These are phyloP conservation scores for Incumbomyces delicatus DNA, from an alignment of 2,329 filamentous ascomycete species.

Conservation along the genomic window DNA sequence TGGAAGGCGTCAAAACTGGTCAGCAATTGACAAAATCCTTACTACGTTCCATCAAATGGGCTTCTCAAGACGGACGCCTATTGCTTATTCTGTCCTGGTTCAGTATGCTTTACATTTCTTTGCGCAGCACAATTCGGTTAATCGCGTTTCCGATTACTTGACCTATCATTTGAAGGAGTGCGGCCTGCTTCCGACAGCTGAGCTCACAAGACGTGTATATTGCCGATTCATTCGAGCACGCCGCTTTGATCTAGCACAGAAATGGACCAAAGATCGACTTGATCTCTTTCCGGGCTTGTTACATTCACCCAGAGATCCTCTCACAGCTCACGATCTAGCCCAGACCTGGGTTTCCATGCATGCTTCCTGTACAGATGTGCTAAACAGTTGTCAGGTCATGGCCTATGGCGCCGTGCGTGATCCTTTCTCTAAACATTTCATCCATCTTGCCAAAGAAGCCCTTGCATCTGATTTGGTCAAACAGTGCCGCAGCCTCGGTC, in stretches of 20 bases:
- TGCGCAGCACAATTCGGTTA: not conserved
- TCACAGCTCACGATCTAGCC: not conserved
- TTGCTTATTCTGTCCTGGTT: conserved; percentile 1
- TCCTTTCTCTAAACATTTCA: not conserved
- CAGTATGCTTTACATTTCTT: not conserved
- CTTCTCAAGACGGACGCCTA: not conserved
- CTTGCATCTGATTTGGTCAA: not conserved
- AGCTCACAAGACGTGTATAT: not conserved
- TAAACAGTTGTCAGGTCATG: not conserved
- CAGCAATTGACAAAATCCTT: not conserved
- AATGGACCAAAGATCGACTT: conserved; percentile 4
- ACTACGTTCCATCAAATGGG: not conserved
- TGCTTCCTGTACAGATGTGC: not conserved
- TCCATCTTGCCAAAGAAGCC: not conserved
- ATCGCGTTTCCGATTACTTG: not conserved
- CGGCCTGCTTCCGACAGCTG: not conserved
- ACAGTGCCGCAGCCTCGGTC: not conserved
- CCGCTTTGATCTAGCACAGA: conserved; percentile 1
- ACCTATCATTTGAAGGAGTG: conserved; percentile 1
- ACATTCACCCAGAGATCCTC: not conserved
- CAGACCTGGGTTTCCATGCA: not conserved
- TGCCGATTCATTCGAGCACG: not conserved
- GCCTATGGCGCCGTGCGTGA: not conserved
- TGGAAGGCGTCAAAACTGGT: not conserved
- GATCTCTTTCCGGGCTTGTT: not conserved